These are phyloP conservation scores for Sporisorium graminicola DNA, from an alignment of 1,284 basidiomycete species.

Conservation along the genomic window DNA sequence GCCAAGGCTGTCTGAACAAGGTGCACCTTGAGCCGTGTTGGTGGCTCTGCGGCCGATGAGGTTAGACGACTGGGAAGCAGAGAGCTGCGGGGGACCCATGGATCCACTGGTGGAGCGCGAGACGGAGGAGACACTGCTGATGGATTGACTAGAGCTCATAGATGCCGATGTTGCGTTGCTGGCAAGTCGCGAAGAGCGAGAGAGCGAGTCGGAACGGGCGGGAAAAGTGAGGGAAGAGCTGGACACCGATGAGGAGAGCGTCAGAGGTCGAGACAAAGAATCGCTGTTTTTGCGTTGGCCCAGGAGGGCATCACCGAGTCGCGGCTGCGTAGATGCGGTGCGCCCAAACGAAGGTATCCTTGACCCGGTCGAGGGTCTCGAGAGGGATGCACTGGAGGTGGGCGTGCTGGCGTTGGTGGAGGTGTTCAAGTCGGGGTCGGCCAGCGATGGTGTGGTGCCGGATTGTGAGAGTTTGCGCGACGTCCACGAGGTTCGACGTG, in stretches of 20 bases:
- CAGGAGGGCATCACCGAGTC: constrained; percentile 50
- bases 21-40: background rate
- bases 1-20: background rate
- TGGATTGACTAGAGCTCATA: constrained; percentile 30
- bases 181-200: constrained; percentile 18
- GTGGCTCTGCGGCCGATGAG: constrained; percentile 8
- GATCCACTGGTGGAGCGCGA: constrained; percentile 35
- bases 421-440: constrained; percentile 32
- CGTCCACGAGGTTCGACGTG: constrained; percentile 44
- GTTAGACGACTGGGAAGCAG: constrained; percentile 31
- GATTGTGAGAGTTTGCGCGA: constrained; percentile 25
- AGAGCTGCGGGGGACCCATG: constrained; percentile 42
- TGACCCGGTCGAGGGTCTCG: constrained; percentile 35
- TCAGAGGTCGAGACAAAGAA: constrained; percentile 19
- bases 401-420: background rate
- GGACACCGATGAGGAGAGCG: constrained; percentile 35
- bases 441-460: constrained; percentile 7
- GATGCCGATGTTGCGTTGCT: constrained; percentile 13
- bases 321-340: constrained; percentile 27
- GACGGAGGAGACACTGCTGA: constrained; percentile 27
- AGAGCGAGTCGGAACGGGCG: constrained; percentile 37
- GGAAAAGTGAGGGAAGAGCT: constrained; percentile 45
- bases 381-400: background rate
- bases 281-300: constrained; percentile 51
- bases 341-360: constrained; percentile 49